Evolutionary conservation across 495 filamentous ascomycete genomes (phyloP), one percentile per base, ranked within the genome.

Genomic region (Tuber umbilicatum): DNA sequence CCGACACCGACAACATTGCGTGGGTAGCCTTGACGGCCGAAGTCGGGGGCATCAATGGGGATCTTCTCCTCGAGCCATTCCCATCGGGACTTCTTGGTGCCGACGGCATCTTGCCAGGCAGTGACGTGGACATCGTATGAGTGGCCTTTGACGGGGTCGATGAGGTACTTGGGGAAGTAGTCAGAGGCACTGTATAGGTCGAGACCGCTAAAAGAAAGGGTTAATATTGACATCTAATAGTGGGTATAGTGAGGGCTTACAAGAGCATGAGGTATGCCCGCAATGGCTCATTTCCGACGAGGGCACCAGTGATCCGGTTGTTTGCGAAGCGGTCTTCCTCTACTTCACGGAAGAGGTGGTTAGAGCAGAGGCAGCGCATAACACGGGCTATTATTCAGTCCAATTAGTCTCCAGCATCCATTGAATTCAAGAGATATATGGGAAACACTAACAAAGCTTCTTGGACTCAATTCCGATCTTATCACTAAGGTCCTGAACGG

Each of bases 31-130:
- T 79, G 69, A 7, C 73, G 67, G 27, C 74, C 75, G 0, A 38
- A 64, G 38, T 71, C 67, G 21, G 79, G 31, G 16, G 77, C 70
- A 21, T 80, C 47, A 6, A 75, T 69, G 19, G 70, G 70, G 38
- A 79, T 70, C 35, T 75, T 76, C 64, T 83, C 79, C 69, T 83
- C 84, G 1, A 85, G 71, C 84, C 84, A 85, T 45, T 84, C 82
- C 84, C 84, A 85, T 9, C 81, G 76, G 1, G 81, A 45, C 69
- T 83, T 79, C 7, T 67, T 71, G 41, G 82, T 85, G 4, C 75
- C 75, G 6, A 84, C 23, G 1, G 84, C 81, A 14, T 80, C 72
- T 41, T 85, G 84, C 69, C 78, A 85, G 7, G 84, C 72, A 1
- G 83, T 84, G 41, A 76, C 69, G 17, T 75, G 68, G 9, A 83